phyloP scores from a whole-genome alignment of 148 eudicot species.

The Chenopodium album region DNA sequence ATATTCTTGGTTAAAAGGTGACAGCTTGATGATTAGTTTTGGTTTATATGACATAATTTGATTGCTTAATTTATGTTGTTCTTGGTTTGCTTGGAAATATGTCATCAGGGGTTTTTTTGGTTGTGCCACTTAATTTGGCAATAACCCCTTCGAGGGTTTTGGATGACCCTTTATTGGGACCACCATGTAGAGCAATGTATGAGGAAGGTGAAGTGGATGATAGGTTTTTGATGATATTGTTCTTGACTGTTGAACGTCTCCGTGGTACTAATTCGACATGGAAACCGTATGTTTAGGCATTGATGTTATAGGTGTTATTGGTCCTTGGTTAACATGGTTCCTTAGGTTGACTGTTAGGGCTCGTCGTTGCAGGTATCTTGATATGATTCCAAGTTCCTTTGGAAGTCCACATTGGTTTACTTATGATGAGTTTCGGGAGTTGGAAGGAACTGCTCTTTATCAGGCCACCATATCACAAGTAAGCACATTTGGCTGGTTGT shows the following conservation, averaged over 20 bases:
- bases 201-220: slow-evolving; percentile 94
- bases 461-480: slow-evolving; percentile 81
- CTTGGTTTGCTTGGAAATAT: not conserved
- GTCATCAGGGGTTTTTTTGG: slow-evolving; percentile 60
- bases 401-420: slow-evolving; percentile 89
- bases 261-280: slow-evolving; percentile 78
- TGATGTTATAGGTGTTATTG: not conserved
- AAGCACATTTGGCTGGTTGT: slow-evolving; percentile 3
- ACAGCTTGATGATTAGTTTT: not conserved
- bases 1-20: too few species aligned
- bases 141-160: slow-evolving; percentile 95
- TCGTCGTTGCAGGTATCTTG: slow-evolving; percentile 55
- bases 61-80: not conserved
- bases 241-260: slow-evolving; percentile 74
- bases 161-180: slow-evolving; percentile 77
- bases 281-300: slow-evolving; percentile 77
- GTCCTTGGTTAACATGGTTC: slow-evolving; percentile 1
- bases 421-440: slow-evolving; percentile 74
- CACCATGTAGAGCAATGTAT: slow-evolving; percentile 72
- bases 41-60: not conserved
- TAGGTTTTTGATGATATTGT: slow-evolving; percentile 72
- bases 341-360: not conserved
- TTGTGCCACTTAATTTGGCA: slow-evolving; percentile 86
- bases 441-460: slow-evolving; percentile 77
- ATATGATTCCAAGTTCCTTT: slow-evolving; percentile 81